Percentiles rank a stretch among this genome's conserved stretches.
phyloP scores from a whole-genome alignment of 352 stramenopile genomes.

The Phytopythium delawarense region DNA sequence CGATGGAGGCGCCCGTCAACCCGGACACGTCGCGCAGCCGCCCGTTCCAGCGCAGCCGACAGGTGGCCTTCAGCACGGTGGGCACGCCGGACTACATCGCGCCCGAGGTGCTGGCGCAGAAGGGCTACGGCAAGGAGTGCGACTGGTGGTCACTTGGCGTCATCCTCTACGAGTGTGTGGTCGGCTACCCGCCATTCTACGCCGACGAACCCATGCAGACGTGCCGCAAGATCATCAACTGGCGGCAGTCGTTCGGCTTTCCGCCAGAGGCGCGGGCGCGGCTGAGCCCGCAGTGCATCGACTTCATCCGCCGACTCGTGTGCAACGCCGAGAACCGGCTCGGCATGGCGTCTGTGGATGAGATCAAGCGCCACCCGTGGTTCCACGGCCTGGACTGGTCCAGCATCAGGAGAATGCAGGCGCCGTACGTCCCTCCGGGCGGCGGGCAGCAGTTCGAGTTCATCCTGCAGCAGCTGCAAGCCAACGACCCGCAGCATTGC shows the following conservation, averaged over 20 bases:
- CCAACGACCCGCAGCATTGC: conserved; percentile 46
- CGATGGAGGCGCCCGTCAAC: conserved; percentile 3
- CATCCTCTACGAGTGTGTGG: conserved; percentile 99
- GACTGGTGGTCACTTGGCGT: conserved; percentile 99
- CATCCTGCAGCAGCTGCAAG: conserved; percentile 90
- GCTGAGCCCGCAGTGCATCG: conserved; percentile 84
- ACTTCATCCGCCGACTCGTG: conserved; percentile 93
- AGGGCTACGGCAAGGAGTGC: conserved; percentile 83
- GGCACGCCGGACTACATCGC: conserved; percentile 99
- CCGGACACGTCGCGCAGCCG: conserved; percentile 51
- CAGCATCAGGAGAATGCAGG: conserved; percentile 72
- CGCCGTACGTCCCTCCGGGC: conserved; percentile 85
- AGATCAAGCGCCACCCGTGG: conserved; percentile 98
- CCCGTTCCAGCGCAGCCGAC: conserved; percentile 49
- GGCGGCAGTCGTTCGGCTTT: conserved; percentile 83
- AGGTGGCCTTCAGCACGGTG: conserved; percentile 97
- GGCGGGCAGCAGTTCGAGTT: conserved; percentile 90
- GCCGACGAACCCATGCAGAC: conserved; percentile 96
- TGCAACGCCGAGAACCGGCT: conserved; percentile 93
- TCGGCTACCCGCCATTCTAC: conserved; percentile 99
- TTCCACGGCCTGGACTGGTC: conserved; percentile 94
- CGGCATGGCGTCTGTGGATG: conserved; percentile 90
- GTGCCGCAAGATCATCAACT: conserved; percentile 94
- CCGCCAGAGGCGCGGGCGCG: conserved; percentile 49
- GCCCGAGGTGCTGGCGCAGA: conserved; percentile 95